Evolutionary conservation across 1,139 yeast species (phyloP).

Genomic region (Groenewaldozyma auringiensis): DNA sequence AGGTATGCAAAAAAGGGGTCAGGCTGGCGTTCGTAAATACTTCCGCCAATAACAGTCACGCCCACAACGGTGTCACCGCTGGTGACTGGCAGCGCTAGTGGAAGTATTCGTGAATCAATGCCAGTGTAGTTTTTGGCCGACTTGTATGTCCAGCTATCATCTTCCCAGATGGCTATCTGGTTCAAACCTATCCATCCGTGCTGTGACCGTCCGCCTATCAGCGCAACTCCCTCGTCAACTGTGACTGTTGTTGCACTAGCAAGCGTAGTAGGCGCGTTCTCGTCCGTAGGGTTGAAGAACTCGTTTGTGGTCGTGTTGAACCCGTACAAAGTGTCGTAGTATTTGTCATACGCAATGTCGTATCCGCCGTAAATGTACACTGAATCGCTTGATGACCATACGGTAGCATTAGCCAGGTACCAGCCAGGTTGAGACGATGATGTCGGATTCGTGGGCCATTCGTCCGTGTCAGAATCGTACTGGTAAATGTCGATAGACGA

Average conservation of each 20-base stretch:
- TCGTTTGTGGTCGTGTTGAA: slow-evolving; percentile 29
- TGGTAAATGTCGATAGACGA: slow-evolving; percentile 15
- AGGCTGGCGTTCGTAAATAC: slow-evolving; percentile 32
- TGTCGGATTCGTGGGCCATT: slow-evolving; percentile 16
- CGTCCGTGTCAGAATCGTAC: slow-evolving; percentile 12
- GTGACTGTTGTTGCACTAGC: slow-evolving; percentile 35
- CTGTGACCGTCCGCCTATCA: slow-evolving; percentile 49
- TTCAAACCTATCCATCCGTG: slow-evolving; percentile 54
- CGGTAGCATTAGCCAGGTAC: slow-evolving; percentile 22
- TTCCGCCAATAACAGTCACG: slow-evolving; percentile 36
- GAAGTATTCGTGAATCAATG: slow-evolving; percentile 42
- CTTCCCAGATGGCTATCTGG: slow-evolving; percentile 55
- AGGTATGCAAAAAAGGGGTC: slow-evolving; percentile 39
- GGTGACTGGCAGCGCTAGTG: slow-evolving; percentile 40
- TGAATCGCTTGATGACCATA: slow-evolving; percentile 33
- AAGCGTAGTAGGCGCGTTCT: slow-evolving; percentile 43
- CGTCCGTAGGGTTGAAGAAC: slow-evolving; percentile 28
- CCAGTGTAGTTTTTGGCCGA: slow-evolving; percentile 25
- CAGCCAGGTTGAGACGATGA: slow-evolving; percentile 10
- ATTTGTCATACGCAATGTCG: slow-evolving; percentile 16
- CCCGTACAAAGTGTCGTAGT: slow-evolving; percentile 36
- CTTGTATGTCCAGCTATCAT: slow-evolving; percentile 50
- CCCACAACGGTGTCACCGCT: slow-evolving; percentile 8
- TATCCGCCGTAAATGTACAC: slow-evolving; percentile 49
- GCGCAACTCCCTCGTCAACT: slow-evolving; percentile 17